phyloP scores from a whole-genome alignment of 139 green algal species.

The Micractinium sp. region DNA sequence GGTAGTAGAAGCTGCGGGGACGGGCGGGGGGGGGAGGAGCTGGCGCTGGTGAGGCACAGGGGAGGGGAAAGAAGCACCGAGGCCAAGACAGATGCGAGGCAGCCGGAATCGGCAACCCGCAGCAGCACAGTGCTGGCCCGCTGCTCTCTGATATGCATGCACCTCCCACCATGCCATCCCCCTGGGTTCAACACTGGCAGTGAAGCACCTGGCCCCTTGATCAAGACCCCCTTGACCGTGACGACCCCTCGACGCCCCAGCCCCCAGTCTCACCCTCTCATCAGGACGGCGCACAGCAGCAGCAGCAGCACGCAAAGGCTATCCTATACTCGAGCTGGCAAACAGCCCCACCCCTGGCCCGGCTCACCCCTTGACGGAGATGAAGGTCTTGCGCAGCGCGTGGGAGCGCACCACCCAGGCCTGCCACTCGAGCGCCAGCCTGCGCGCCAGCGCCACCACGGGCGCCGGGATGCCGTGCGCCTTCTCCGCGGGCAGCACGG shows the following conservation, averaged over 20 bases:
- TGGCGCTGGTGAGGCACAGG: neutral
- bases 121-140: too few species aligned
- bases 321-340: too few species aligned
- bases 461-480: conserved; percentile 65
- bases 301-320: neutral
- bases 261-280: too few species aligned
- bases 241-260: too few species aligned
- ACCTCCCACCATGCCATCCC: too few species aligned
- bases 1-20: conserved; percentile 51
- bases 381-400: conserved; percentile 91
- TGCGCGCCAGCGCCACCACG: conserved; percentile 52
- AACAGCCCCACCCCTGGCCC: too few species aligned
- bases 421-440: conserved; percentile 94
- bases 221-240: too few species aligned
- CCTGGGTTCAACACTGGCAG: too few species aligned
- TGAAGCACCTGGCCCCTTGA: too few species aligned
- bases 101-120: too few species aligned
- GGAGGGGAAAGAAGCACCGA: neutral
- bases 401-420: conserved; percentile 87
- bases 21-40: neutral
- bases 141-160: too few species aligned
- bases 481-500: conserved; percentile 81
- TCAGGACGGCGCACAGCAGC: neutral
- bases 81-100: neutral
- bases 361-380: conserved; percentile 92